Evolutionary conservation across 2,329 filamentous ascomycete genomes (phyloP), one percentile per base, ranked within the genome.

Genomic region (Pezicula radicicola): DNA sequence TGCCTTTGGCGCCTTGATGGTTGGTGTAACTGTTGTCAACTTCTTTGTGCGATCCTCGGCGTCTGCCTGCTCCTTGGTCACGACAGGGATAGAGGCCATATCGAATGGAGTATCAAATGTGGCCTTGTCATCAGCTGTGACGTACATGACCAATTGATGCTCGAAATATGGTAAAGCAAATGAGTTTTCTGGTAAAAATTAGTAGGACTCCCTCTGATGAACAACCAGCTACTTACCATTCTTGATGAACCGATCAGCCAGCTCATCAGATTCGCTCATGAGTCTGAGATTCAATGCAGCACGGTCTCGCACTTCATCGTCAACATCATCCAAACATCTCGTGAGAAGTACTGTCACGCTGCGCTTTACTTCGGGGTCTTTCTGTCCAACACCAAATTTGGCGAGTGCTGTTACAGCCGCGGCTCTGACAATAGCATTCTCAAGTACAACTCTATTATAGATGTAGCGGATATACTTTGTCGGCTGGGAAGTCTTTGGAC

Each of bases 381-480:
- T 92, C 72, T 97, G 94, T 33, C 90, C 92, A 53, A 97, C 93
- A 63, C 94, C 94, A 66, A 99, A 99, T 72, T 97, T 99, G 64
- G 93, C 91, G 56, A 99, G 75, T 3, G 94, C 94, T 21, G 94
- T 97, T 21, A 97, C 95, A 48, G 94, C 94, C 9, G 94, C 92
- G 46, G 94, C 94, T 61, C 94, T 84, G 18, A 99, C 92, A 57
- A 97, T 91, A 39, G 94, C 91, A 68, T 99, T 99, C 73, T 99
- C 94, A 48, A 99, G 76, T 15, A 99, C 94, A 19, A 99, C 93
- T 54, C 94, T 85, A 76, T 99, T 99, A 78, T 99, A 99, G 67
- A 99, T 99, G 72, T 97, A 99, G 52, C 94, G 89, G 63, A 99
- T 96, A 70, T 97, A 99, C 79, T 99, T 97, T 51, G 94, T 97